A percentile compares a stretch with the other conserved stretches of the same genome.
Evolutionary conservation across 2,329 filamentous ascomycete species (phyloP).

Genomic region (Nemania diffusa): DNA sequence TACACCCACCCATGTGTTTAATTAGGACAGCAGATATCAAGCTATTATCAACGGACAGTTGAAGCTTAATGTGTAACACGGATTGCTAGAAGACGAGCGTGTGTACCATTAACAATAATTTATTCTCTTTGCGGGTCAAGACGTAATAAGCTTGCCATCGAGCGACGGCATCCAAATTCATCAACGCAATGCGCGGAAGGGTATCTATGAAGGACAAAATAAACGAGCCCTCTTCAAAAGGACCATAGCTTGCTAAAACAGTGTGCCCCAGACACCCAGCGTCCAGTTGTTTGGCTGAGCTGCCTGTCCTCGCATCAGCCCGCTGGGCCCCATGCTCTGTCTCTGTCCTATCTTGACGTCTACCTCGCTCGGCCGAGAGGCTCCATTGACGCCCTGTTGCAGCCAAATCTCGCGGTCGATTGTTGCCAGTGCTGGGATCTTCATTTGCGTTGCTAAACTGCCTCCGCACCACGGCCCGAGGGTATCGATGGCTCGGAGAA

Average conservation of each 20-base stretch:
- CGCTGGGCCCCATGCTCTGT: slow-evolving; percentile 71
- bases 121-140: not conserved
- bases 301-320: slow-evolving; percentile 56
- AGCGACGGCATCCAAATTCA: slow-evolving; percentile 13
- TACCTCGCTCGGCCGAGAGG: slow-evolving; percentile 68
- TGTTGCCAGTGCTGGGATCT: slow-evolving; percentile 73
- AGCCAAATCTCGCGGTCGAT: slow-evolving; percentile 78
- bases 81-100: too few relatives aligned
- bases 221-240: slow-evolving; percentile 1
- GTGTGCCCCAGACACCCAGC: slow-evolving; percentile 69
- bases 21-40: too few relatives aligned
- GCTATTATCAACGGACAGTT: too few relatives aligned
- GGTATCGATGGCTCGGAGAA: slow-evolving; percentile 73
- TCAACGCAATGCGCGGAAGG: slow-evolving; percentile 25
- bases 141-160: not conserved
- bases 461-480: slow-evolving; percentile 80
- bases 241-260: slow-evolving; percentile 44
- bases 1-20: too few relatives aligned
- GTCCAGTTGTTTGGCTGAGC: slow-evolving; percentile 65
- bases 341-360: slow-evolving; percentile 66
- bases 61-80: too few relatives aligned
- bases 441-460: slow-evolving; percentile 74
- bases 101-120: not conserved
- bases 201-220: slow-evolving; percentile 32
- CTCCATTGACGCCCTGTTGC: slow-evolving; percentile 72